Percentiles rank a stretch among this genome's conserved stretches.
Evolutionary conservation across 2,329 filamentous ascomycete species (phyloP).

Genomic region (Xylaria polymorpha): DNA sequence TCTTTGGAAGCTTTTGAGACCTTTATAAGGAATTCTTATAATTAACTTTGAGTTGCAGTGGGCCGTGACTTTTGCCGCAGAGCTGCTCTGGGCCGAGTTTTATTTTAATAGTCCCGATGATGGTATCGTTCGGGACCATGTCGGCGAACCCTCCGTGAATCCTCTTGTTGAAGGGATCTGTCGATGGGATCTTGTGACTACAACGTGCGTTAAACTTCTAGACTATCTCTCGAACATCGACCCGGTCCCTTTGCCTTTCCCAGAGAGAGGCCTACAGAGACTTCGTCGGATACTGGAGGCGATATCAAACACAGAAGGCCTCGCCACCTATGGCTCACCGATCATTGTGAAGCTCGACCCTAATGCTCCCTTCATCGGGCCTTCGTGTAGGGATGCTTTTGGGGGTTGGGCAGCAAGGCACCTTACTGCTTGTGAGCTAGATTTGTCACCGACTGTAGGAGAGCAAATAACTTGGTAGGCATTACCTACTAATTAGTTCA

Average conservation of each 20-base stretch:
- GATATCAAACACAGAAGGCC: too few relatives aligned
- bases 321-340: background rate
- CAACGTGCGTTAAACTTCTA: background rate
- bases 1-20: background rate
- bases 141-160: background rate
- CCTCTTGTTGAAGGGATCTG: background rate
- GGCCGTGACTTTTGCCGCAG: background rate
- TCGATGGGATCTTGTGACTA: background rate
- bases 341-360: background rate
- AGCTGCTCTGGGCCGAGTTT: background rate
- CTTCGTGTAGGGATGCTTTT: background rate
- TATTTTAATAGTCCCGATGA: background rate
- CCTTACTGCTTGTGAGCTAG: background rate
- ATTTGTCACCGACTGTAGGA: background rate
- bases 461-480: too few relatives aligned
- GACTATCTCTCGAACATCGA: background rate
- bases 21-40: background rate
- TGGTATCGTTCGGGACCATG: background rate
- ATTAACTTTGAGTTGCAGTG: constrained; percentile 1
- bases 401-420: background rate
- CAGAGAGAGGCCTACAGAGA: background rate
- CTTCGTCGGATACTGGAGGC: background rate
- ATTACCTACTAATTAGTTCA: too few relatives aligned
- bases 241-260: too few relatives aligned
- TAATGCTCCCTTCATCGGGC: background rate